phyloP scores from a whole-genome alignment of 257 asterid species.

The Ehretia macrophylla region DNA sequence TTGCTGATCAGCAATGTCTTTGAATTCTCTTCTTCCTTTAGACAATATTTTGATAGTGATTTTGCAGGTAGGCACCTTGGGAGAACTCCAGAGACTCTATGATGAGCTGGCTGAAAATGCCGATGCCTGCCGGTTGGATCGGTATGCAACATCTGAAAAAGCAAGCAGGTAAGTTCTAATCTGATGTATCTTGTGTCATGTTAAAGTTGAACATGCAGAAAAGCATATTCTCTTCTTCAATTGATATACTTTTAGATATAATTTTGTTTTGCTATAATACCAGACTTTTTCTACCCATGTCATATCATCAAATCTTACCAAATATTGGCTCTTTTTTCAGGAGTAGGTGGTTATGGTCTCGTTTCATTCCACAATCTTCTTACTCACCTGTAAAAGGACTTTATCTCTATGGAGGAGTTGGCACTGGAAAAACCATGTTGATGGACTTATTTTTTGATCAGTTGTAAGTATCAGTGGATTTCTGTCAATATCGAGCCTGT shows the following conservation, averaged over 20 bases:
- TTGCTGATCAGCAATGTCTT: too few species aligned
- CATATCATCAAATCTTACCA: background rate
- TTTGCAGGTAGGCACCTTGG: slow-evolving; percentile 76
- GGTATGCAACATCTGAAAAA: slow-evolving; percentile 64
- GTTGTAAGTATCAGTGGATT: slow-evolving; percentile 40
- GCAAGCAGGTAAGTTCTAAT: slow-evolving; percentile 53
- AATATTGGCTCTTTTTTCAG: slow-evolving; percentile 28
- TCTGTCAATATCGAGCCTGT: background rate
- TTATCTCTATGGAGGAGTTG: slow-evolving; percentile 96
- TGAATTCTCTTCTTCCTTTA: too few species aligned
- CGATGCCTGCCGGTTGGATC: slow-evolving; percentile 70
- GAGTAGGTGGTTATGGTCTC: slow-evolving; percentile 98
- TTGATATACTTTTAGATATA: background rate
- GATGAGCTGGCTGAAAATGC: slow-evolving; percentile 78
- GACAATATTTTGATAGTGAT: background rate
- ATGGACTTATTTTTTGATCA: slow-evolving; percentile 84
- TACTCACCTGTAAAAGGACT: slow-evolving; percentile 90
- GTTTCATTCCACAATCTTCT: slow-evolving; percentile 56
- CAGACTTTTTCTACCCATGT: background rate
- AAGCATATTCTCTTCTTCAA: background rate
- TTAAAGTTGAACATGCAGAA: background rate
- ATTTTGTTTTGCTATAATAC: background rate
- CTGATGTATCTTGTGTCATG: background rate
- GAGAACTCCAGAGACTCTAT: slow-evolving; percentile 83
- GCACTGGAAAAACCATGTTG: slow-evolving; percentile 97